Conservation (phyloP, 306 rosid genomes). For the Glycyrrhiza uralensis region DNA sequence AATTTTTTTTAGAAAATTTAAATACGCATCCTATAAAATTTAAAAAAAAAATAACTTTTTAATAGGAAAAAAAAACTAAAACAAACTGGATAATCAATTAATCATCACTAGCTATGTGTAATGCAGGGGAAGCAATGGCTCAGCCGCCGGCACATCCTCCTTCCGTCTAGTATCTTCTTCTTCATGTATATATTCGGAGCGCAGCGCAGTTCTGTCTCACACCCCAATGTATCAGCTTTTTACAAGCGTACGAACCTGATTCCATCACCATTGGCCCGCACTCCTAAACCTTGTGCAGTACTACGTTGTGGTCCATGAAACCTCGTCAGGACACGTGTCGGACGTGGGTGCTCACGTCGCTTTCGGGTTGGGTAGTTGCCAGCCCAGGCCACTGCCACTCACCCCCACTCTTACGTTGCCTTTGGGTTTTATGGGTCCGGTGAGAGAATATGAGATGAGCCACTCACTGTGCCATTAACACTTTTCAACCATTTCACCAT, state of each 20-base stretch:
- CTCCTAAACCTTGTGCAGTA: slow-evolving; percentile 7
- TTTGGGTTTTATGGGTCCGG: background rate
- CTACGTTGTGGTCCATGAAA: slow-evolving; percentile 44
- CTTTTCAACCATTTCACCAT: background rate
- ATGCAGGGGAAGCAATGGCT: background rate
- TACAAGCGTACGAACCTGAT: background rate
- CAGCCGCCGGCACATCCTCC: slow-evolving; percentile 31
- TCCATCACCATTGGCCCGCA: slow-evolving; percentile 24
- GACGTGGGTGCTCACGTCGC: slow-evolving; percentile 32
- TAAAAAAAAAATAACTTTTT: too few species aligned
- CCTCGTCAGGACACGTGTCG: slow-evolving; percentile 25
- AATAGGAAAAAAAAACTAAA: too few species aligned
- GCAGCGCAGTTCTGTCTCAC: background rate
- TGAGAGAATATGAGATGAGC: background rate
- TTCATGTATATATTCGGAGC: too few species aligned
- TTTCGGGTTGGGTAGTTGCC: slow-evolving; percentile 29
- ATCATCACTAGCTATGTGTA: background rate
- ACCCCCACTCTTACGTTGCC: slow-evolving; percentile 5
- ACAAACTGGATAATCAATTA: too few species aligned
- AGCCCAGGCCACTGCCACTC: slow-evolving; percentile 25
- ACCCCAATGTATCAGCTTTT: background rate
- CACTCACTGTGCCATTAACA: background rate
- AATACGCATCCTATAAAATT: too few species aligned
- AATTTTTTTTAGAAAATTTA: too few species aligned
- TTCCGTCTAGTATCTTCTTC: too few species aligned